phyloP scores from a whole-genome alignment of 768 basidiomycete genomes.

The Tylopilus vinaceipallidus region DNA sequence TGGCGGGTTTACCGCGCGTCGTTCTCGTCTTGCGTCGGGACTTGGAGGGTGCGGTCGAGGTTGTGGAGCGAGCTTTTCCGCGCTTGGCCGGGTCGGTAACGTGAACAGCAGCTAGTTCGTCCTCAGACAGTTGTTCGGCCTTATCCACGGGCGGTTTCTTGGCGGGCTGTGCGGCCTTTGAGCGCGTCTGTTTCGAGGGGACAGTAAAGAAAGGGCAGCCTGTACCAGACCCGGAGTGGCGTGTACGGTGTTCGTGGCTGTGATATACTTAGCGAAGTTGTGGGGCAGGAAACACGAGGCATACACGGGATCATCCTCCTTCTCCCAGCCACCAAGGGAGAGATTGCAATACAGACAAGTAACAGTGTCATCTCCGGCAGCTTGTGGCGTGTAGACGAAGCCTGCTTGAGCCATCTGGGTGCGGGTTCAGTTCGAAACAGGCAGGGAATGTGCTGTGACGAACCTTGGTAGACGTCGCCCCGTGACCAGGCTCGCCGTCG shows the following conservation, averaged over 20 bases:
- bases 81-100: conserved; percentile 18
- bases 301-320: conserved; percentile 83
- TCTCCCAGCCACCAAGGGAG: conserved; percentile 83
- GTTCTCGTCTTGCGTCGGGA: conserved; percentile 23
- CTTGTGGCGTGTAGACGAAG: conserved; percentile 75
- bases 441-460: not conserved
- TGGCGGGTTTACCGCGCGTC: conserved; percentile 22
- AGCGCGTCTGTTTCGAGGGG: conserved; percentile 32
- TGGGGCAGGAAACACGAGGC: conserved; percentile 23
- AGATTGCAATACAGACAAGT: conserved; percentile 85
- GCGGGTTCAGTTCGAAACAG: conserved; percentile 1
- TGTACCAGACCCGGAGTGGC: conserved; percentile 47
- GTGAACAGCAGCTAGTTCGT: conserved; percentile 14
- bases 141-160: conserved; percentile 21
- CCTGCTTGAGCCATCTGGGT: conserved; percentile 81
- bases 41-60: conserved; percentile 22
- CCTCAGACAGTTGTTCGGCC: conserved; percentile 21
- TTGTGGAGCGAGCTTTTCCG: conserved; percentile 19
- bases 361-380: conserved; percentile 70
- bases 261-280: conserved; percentile 4
- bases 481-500: conserved; percentile 57
- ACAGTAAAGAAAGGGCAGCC: conserved; percentile 44
- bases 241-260: conserved; percentile 76
- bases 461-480: conserved; percentile 73
- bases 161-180: conserved; percentile 35